Conservation (phyloP, 1,284 basidiomycete species). For the Ceratobasidium sp. region DNA sequence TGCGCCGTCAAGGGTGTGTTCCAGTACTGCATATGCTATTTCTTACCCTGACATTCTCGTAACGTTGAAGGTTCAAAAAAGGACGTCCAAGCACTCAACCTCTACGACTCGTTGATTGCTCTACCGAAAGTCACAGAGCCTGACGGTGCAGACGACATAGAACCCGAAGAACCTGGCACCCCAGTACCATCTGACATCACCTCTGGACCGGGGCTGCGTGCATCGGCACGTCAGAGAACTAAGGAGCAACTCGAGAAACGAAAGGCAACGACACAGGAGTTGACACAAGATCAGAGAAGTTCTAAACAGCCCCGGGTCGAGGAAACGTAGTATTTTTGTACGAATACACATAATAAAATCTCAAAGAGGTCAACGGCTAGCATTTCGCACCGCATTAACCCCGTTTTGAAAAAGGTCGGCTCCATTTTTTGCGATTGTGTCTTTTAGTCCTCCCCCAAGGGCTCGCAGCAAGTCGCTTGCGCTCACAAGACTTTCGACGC, state of each 20-base stretch:
- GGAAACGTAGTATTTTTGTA: background rate
- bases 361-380: background rate
- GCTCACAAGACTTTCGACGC: constrained; percentile 54
- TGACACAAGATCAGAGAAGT: background rate
- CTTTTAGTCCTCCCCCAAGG: constrained; percentile 30
- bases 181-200: constrained; percentile 32
- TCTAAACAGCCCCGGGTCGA: constrained; percentile 28
- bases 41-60: constrained; percentile 11
- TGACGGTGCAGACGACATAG: constrained; percentile 57
- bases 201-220: constrained; percentile 27
- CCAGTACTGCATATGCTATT: background rate
- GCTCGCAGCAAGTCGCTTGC: constrained; percentile 46
- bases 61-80: constrained; percentile 58
- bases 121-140: constrained; percentile 70
- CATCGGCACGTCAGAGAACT: constrained; percentile 27
- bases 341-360: background rate
- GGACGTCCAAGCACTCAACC: constrained; percentile 64
- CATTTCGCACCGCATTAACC: constrained; percentile 14
- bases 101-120: constrained; percentile 67
- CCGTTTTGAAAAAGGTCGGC: constrained; percentile 13
- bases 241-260: constrained; percentile 39
- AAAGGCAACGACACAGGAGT: constrained; percentile 23
- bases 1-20: constrained; percentile 11
- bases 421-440: constrained; percentile 23
- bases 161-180: constrained; percentile 38